Evolutionary conservation across 2,329 filamentous ascomycete species (phyloP), one percentile per base, ranked within the genome.

Genomic region (Didymella pinodella): DNA sequence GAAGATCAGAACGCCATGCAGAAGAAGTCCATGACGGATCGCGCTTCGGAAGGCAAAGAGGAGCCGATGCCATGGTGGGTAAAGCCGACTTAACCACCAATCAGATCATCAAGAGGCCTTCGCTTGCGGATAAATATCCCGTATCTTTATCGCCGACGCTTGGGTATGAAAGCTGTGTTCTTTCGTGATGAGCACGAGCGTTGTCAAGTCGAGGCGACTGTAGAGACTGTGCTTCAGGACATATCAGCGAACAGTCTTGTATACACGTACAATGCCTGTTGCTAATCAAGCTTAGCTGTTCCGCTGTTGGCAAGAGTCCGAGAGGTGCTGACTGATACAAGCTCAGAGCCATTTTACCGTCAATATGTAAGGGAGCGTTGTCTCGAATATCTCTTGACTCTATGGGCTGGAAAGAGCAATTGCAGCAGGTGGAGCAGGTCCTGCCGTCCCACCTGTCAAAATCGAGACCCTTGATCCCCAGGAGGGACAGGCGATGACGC

Each of bases 11-110:
- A 40, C 29, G 22, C 36, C 29, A 60, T 46, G 48, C 32, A 46
- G 36, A 26, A 36, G 46, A 57, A 51, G 44, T 65, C 51, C 36
- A 65, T 65, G 63, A 62, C 58, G 60, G 58, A 48, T 49, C 45
- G 32, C 46, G 50, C 41, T 43, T 45, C 55, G 48, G 49, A 34
- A 14, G 34, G 55, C 54, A 20, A 46, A 48, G 63, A 64, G 61
- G 56, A 66, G 63, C 61, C 63, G 64, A 58, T 34, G 22, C 12
- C 28, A 54, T 2, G 31, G 32, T 43, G 40, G 31, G 45, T 62
- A 67, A 64, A 49, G 18, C 61, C 61, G 50, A 5, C 61, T 63
- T 57, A 43, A 31, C 63, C 59, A 26, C 63, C 63, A 65, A 67
- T 66, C 56, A 60, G 7, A 47, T 16, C 32, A n/a, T 32, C 25